These are phyloP conservation scores for Penicillium bialowiezense DNA, from an alignment of 495 filamentous ascomycete species.

Conservation along the genomic window DNA sequence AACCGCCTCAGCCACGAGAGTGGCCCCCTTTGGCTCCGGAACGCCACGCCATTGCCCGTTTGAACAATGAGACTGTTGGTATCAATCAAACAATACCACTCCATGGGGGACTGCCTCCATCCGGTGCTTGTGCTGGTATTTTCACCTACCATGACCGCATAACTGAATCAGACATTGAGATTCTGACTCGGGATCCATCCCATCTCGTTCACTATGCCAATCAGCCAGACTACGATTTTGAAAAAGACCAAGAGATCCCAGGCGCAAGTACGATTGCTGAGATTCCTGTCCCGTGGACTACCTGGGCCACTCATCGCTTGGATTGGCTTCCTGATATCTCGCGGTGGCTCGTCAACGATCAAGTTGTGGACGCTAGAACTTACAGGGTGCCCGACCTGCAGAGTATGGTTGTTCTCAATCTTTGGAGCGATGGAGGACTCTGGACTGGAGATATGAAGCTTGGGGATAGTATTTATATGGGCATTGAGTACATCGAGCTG, in stretches of 20 bases:
- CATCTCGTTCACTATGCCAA: conserved; percentile 68
- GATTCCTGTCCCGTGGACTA: conserved; percentile 51
- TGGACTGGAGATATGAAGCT: conserved; percentile 73
- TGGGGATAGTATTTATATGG: conserved; percentile 57
- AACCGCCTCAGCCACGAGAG: conserved; percentile 8
- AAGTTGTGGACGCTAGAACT: conserved; percentile 53
- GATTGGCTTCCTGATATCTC: conserved; percentile 64
- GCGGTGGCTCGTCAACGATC: conserved; percentile 66
- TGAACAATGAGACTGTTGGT: not conserved
- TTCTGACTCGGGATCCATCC: conserved; percentile 58
- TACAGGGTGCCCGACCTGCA: conserved; percentile 61
- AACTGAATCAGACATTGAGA: conserved; percentile 77
- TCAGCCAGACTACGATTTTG: conserved; percentile 57
- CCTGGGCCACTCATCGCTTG: conserved; percentile 69
- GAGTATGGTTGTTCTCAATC: conserved; percentile 63
- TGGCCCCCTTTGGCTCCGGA: conserved; percentile 2
- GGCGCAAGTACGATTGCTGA: conserved; percentile 30
- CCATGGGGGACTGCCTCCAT: conserved; percentile 10
- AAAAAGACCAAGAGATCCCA: conserved; percentile 32
- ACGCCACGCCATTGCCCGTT: not conserved
- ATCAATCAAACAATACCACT: not conserved
- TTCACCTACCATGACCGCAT: conserved; percentile 64
- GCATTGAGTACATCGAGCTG: conserved; percentile 73
- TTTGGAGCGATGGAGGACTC: conserved; percentile 71
- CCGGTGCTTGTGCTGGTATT: conserved; percentile 63